Evolutionary conservation across 2,329 filamentous ascomycete genomes (phyloP).

Genomic region (Daldinia sp.): DNA sequence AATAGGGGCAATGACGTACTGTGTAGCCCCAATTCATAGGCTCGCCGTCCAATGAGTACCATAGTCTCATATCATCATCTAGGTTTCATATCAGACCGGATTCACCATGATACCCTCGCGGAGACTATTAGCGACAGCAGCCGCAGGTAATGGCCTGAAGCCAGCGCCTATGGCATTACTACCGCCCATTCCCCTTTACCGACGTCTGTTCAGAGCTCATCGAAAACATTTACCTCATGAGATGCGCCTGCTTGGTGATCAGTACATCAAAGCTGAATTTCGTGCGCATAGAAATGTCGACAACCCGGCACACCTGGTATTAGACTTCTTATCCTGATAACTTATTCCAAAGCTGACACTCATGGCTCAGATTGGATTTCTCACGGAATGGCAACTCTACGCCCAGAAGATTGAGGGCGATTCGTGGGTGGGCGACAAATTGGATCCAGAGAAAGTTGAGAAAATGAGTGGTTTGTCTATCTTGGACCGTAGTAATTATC

Average conservation of each 20-base stretch:
- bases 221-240: constrained; percentile 78
- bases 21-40: too few relatives aligned
- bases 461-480: constrained; percentile 86
- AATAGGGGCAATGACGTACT: too few relatives aligned
- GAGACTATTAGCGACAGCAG: constrained; percentile 41
- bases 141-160: constrained; percentile 41
- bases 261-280: constrained; percentile 94
- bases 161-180: constrained; percentile 69
- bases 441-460: constrained; percentile 83
- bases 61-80: not conserved
- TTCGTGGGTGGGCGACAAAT: constrained; percentile 81
- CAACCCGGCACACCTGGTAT: constrained; percentile 89
- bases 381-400: constrained; percentile 96
- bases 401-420: constrained; percentile 92
- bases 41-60: too few relatives aligned
- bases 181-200: constrained; percentile 88
- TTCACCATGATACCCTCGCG: constrained; percentile 39
- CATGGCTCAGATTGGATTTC: constrained; percentile 80
- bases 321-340: constrained; percentile 39
- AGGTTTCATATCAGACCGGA: constrained; percentile 42
- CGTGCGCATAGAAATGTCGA: constrained; percentile 83
- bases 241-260: constrained; percentile 83
- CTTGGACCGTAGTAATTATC: not conserved
- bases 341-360: not conserved
- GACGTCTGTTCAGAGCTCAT: constrained; percentile 85